A percentile compares a stretch with the other conserved stretches of the same genome.
Conservation (phyloP, 768 basidiomycete species). For the Lactarius vividus region DNA sequence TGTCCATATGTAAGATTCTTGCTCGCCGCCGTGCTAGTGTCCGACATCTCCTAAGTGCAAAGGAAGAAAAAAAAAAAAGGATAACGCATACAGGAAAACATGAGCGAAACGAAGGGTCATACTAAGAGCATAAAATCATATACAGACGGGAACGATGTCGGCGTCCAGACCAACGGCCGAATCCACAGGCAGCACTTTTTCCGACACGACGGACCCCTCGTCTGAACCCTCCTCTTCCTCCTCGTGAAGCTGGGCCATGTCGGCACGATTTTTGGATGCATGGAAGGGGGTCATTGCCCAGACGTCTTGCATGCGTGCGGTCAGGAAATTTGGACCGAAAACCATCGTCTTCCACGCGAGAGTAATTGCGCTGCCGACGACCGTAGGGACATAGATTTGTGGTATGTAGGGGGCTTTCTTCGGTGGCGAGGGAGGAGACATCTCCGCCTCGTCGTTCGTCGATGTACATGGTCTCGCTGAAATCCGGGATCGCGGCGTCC, state of each 20-base stretch:
- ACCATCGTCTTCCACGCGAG: constrained; percentile 35
- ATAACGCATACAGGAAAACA: constrained; percentile 27
- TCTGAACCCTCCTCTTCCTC: constrained; percentile 13
- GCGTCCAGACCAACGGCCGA: constrained; percentile 26
- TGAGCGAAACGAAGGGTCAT: constrained; percentile 21
- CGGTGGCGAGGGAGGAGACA: constrained; percentile 20
- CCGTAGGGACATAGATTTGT: constrained; percentile 32
- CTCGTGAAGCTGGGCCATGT: constrained; percentile 16
- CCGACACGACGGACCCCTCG: constrained; percentile 18
- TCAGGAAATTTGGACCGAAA: constrained; percentile 35
- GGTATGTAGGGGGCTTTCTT: constrained; percentile 27
- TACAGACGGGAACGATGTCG: constrained; percentile 48
- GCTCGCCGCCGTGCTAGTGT: constrained; percentile 15
- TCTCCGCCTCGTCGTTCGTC: constrained; percentile 18
- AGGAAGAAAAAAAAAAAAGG: constrained; percentile 25
- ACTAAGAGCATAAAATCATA: constrained; percentile 41
- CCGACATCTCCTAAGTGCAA: constrained; percentile 16
- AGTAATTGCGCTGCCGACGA: constrained; percentile 31
- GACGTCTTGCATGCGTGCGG: constrained; percentile 36
- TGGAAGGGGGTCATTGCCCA: constrained; percentile 31
- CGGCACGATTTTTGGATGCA: constrained; percentile 12
- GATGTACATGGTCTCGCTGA: constrained; percentile 23
- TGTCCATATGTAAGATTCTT: constrained; percentile 27
- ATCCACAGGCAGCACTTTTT: constrained; percentile 23
- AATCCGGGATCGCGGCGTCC: constrained; percentile 11